Percentiles rank a stretch among this genome's conserved stretches.
Evolutionary conservation across 192 early-diverging fungal genomes (phyloP).

Genomic region (Mycoemilia scoparia): DNA sequence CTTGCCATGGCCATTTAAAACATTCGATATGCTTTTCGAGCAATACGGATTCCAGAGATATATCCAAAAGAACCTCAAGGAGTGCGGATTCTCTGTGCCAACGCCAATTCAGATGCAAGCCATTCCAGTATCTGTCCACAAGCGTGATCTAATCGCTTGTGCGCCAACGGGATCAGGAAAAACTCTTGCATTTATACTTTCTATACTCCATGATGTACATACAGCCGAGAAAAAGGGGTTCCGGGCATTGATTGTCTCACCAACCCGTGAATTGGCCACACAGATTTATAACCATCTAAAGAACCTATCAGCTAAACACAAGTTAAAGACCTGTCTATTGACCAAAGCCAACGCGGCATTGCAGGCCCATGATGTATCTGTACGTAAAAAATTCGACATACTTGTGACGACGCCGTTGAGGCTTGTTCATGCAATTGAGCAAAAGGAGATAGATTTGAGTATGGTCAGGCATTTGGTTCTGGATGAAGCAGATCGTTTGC

Average conservation of each 20-base stretch:
- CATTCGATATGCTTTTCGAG: constrained; percentile 59
- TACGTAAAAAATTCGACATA: constrained; percentile 71
- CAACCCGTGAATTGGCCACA: constrained; percentile 78
- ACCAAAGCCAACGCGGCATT: constrained; percentile 58
- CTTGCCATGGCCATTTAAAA: constrained; percentile 64
- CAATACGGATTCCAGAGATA: constrained; percentile 50
- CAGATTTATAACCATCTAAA: constrained; percentile 75
- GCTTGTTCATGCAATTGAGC: constrained; percentile 71
- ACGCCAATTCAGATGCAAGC: constrained; percentile 93
- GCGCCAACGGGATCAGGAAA: constrained; percentile 98
- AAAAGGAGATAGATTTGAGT: constrained; percentile 55
- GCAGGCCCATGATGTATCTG: constrained; percentile 42
- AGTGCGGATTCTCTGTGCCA: constrained; percentile 48
- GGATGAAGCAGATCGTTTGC: constrained; percentile 69
- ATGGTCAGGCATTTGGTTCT: constrained; percentile 56
- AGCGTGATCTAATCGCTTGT: constrained; percentile 86
- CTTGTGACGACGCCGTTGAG: constrained; percentile 84
- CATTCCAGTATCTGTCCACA: constrained; percentile 69
- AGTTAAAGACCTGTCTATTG: constrained; percentile 66
- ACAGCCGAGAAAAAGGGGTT: constrained; percentile 62
- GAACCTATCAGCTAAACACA: constrained; percentile 50
- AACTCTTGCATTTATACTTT: constrained; percentile 83
- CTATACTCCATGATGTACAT: constrained; percentile 73
- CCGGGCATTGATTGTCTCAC: constrained; percentile 81
- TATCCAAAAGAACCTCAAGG: constrained; percentile 52